These are phyloP conservation scores for Hericium coralloides DNA, from an alignment of 768 basidiomycete genomes.

Conservation along the genomic window DNA sequence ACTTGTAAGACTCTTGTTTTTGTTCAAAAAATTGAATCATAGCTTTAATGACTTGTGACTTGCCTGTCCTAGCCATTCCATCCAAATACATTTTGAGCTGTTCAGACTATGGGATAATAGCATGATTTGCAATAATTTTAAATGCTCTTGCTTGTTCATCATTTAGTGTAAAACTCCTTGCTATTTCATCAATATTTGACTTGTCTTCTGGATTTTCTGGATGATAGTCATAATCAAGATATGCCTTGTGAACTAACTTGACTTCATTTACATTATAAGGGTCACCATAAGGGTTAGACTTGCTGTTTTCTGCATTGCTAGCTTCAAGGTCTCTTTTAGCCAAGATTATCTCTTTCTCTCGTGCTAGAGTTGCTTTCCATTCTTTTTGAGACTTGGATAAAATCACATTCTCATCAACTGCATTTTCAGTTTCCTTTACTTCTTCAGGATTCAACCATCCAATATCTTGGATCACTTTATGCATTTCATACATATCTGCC, in stretches of 20 bases:
- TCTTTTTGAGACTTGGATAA: background rate
- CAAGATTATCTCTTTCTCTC: background rate
- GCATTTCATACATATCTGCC: background rate
- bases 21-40: slow-evolving; percentile 7
- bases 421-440: background rate
- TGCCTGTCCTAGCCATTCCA: slow-evolving; percentile 17
- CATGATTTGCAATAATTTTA: slow-evolving; percentile 14
- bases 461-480: background rate
- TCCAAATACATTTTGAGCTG: slow-evolving; percentile 8
- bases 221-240: background rate
- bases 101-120: background rate
- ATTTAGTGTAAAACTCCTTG: slow-evolving; percentile 5
- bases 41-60: slow-evolving; percentile 14
- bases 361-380: background rate
- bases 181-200: background rate
- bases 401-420: background rate
- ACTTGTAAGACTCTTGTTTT: slow-evolving; percentile 1
- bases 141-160: slow-evolving; percentile 15
- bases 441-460: background rate
- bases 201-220: background rate
- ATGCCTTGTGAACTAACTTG: background rate
- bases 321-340: background rate
- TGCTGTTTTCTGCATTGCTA: background rate
- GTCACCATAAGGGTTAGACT: background rate
- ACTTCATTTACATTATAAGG: background rate